Evolutionary conservation across 148 eudicot genomes (phyloP).

Genomic region (Linanthus parryae): DNA sequence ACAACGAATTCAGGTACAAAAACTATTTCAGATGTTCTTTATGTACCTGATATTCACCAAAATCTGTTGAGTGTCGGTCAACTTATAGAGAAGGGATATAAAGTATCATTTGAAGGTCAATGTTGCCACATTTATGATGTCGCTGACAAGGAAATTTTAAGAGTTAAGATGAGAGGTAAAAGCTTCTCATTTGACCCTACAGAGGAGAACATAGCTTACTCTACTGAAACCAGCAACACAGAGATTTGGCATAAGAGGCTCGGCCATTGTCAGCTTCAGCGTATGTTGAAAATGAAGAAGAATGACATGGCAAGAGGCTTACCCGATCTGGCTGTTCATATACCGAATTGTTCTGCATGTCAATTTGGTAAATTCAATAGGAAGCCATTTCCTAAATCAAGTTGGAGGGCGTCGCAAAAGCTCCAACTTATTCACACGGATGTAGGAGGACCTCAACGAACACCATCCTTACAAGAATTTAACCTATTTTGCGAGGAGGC

Average conservation of each 20-base stretch:
- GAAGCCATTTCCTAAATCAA: conserved; percentile 7
- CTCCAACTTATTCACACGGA: conserved; percentile 12
- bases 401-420: conserved; percentile 8
- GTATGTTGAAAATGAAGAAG: not conserved
- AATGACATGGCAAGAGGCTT: not conserved
- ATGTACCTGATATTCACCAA: conserved; percentile 3
- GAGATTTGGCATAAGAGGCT: conserved; percentile 6
- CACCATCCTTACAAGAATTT: not conserved
- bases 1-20: conserved; percentile 5
- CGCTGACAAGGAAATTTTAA: not conserved
- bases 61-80: conserved; percentile 1
- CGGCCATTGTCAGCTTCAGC: conserved; percentile 6
- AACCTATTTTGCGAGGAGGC: not conserved
- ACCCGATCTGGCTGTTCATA: not conserved
- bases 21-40: conserved; percentile 1
- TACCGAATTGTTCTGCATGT: not conserved
- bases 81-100: conserved; percentile 3
- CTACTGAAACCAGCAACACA: not conserved
- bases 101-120: not conserved
- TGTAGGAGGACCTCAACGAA: conserved; percentile 8
- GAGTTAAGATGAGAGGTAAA: conserved; percentile 1
- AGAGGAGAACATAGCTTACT: not conserved
- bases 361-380: conserved; percentile 1
- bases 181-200: not conserved
- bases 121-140: not conserved